These are phyloP conservation scores for Cardamine resedifolia DNA, from an alignment of 345 rosid genomes.

Conservation along the genomic window DNA sequence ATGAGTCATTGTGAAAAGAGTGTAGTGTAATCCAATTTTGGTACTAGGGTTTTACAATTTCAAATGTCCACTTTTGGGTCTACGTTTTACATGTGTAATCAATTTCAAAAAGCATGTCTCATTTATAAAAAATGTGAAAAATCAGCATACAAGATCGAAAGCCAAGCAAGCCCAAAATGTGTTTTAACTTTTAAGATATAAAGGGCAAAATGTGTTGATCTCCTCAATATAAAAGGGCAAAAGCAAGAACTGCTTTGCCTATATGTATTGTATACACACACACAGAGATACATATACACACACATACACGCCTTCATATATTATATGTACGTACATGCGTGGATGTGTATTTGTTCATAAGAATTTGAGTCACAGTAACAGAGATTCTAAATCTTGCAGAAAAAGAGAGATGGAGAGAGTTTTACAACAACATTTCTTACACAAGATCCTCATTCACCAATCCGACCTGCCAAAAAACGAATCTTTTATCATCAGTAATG, in stretches of 20 bases:
- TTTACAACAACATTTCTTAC: constrained; percentile 33
- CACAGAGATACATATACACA: constrained; percentile 1
- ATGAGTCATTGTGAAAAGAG: background rate
- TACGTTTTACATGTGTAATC: background rate
- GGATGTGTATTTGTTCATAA: constrained; percentile 21
- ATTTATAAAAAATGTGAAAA: background rate
- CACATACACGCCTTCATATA: constrained; percentile 19
- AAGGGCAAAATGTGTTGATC: constrained; percentile 1
- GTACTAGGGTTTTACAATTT: background rate
- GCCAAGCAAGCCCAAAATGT: background rate
- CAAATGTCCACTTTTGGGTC: background rate
- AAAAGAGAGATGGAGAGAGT: background rate
- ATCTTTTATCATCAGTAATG: constrained; percentile 3
- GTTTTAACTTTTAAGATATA: background rate
- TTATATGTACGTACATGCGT: constrained; percentile 13
- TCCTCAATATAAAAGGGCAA: background rate
- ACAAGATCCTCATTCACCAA: constrained; percentile 22
- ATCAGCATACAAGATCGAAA: background rate
- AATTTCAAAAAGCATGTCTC: background rate
- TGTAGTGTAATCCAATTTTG: constrained; percentile 3
- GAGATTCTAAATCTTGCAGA: constrained; percentile 4
- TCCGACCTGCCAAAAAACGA: constrained; percentile 11
- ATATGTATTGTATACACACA: constrained; percentile 22
- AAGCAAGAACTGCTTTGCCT: constrained; percentile 9
- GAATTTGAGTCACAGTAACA: background rate